Conservation (phyloP, 2,329 filamentous ascomycete genomes). For the Cladosporium sp. region DNA sequence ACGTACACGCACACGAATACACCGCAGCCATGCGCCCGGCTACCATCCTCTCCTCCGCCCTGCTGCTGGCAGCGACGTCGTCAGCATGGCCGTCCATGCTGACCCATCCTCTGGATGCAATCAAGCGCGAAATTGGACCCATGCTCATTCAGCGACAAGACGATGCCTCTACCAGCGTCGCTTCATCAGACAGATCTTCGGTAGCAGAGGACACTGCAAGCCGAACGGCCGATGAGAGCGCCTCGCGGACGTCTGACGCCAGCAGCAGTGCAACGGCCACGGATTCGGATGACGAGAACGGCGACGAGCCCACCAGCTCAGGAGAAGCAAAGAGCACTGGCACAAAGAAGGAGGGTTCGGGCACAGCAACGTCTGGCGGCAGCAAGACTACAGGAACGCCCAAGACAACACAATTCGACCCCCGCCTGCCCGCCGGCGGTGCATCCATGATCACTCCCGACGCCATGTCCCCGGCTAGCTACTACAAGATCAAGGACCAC, state of each 20-base stretch:
- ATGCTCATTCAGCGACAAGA: slow-evolving; percentile 22
- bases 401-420: slow-evolving; percentile 41
- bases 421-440: slow-evolving; percentile 51
- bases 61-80: slow-evolving; percentile 27
- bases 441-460: slow-evolving; percentile 57
- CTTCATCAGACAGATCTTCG: slow-evolving; percentile 19
- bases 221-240: not conserved
- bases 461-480: slow-evolving; percentile 40
- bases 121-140: slow-evolving; percentile 24
- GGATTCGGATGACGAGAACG: slow-evolving; percentile 1
- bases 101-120: slow-evolving; percentile 21
- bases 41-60: slow-evolving; percentile 25
- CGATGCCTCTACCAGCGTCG: slow-evolving; percentile 14
- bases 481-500: slow-evolving; percentile 58
- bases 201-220: not conserved
- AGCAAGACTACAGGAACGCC: slow-evolving; percentile 14
- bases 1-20: slow-evolving; percentile 3
- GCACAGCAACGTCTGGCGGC: slow-evolving; percentile 12
- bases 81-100: slow-evolving; percentile 24
- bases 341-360: slow-evolving; percentile 17
- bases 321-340: slow-evolving; percentile 11
- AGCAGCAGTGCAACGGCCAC: slow-evolving; percentile 5
- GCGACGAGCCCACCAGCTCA: slow-evolving; percentile 13
- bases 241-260: slow-evolving; percentile 3
- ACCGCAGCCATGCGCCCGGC: slow-evolving; percentile 29